Base-by-base conservation (phyloP, 2,329 filamentous ascomycete genomes). In the Ambrosiella beaveri region DNA sequence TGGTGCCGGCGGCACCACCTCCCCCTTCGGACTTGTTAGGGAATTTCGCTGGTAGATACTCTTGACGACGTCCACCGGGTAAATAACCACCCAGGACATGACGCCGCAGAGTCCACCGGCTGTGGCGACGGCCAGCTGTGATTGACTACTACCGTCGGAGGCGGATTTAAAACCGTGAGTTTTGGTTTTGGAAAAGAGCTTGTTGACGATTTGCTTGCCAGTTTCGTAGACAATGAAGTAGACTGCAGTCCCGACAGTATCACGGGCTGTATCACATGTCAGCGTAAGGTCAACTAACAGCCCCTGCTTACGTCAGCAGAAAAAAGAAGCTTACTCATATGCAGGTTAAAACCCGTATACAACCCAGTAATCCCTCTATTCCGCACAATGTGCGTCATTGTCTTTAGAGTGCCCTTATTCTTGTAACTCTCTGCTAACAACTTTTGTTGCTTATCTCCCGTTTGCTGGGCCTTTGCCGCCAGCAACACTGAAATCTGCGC, bases 211-310 rank as follows among this genome's bases (percentile, higher is more conserved):
- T 68, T 93, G 87, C 67, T 94, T 94, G 64, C 82, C 81, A 67
- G 85, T 89, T 70, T 94, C 88, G 68, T 94, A 94, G 37, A 88
- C 90, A 72, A 86, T 87, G 66, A 94, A 94, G 69, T 94, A 94
- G 59, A 91, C 87, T 37, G 81, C 80, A 1, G 88, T 94, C 57
- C 88, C 88, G 61, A 93, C 74, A 0, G 86, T 90, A 69, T 94
- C 88, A 61, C 88, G 80, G 65, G 90, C 86, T 87, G 59, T 36
- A 50, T n/a, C 2, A n/a, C 44, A 47, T n/a, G 19, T 13, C 8
- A 15, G 44, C 13, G 12, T 19, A n/a, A 41, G 17, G 35, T 62
- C 51, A 57, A 60, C 15, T 17, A 65, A 19, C 17, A 17, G 27
- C 8, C 8, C 36, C 13, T 3, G 36, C 36, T 54, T 15, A 12